These are phyloP conservation scores for Singerocomus inundabilis DNA, from an alignment of 1,284 basidiomycete species.

Conservation along the genomic window DNA sequence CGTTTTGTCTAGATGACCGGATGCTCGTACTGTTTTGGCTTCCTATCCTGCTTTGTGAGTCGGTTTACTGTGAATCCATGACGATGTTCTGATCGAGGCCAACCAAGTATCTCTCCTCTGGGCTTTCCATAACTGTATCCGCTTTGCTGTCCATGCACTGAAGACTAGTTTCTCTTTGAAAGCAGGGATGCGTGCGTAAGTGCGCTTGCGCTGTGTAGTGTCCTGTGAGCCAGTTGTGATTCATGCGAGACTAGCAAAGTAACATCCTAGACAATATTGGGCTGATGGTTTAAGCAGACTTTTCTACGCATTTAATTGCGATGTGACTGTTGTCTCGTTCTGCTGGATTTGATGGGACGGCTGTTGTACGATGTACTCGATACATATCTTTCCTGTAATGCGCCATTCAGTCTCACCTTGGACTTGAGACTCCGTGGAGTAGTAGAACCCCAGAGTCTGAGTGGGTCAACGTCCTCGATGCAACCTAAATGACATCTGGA, in stretches of 20 bases:
- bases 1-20: constrained; percentile 64
- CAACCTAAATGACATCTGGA: constrained; percentile 76
- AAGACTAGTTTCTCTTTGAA: constrained; percentile 52
- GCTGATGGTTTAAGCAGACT: constrained; percentile 9
- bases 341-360: constrained; percentile 20
- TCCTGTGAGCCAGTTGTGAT: constrained; percentile 2
- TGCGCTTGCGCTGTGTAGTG: neutral
- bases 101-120: constrained; percentile 64
- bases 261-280: neutral
- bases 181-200: constrained; percentile 39
- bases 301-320: neutral
- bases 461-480: constrained; percentile 58
- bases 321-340: constrained; percentile 6
- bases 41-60: constrained; percentile 80
- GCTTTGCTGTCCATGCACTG: constrained; percentile 53
- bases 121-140: constrained; percentile 59
- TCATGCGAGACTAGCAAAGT: neutral
- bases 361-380: constrained; percentile 19
- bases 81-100: constrained; percentile 24
- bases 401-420: constrained; percentile 7
- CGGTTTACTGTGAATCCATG: constrained; percentile 6
- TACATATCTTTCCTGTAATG: constrained; percentile 23
- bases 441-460: neutral
- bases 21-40: constrained; percentile 96
- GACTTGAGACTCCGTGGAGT: constrained; percentile 1